A percentile compares a stretch with the other conserved stretches of the same genome.
phyloP scores from a whole-genome alignment of 2,329 filamentous ascomycete genomes.

The Aspergillus glaucus region DNA sequence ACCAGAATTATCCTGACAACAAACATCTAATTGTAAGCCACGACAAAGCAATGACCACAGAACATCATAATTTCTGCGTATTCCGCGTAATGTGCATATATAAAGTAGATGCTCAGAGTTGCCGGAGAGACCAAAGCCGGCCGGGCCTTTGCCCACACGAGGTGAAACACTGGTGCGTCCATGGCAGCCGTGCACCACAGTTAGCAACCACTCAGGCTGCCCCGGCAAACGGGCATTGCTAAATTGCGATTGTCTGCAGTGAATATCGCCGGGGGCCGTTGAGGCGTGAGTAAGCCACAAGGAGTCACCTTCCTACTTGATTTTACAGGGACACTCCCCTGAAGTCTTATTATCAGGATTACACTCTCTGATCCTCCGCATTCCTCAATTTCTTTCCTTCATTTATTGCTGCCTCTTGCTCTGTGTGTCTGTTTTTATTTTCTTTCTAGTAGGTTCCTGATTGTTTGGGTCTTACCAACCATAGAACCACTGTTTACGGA shows the following conservation, averaged over 20 bases:
- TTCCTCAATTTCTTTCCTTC: background rate
- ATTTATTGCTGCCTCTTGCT: background rate
- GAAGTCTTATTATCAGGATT: background rate
- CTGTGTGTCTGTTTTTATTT: background rate
- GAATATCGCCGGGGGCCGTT: background rate
- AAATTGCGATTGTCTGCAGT: constrained; percentile 2
- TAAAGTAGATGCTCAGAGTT: constrained; percentile 8
- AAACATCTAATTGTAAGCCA: no score
- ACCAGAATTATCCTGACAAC: no score
- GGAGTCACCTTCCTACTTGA: background rate
- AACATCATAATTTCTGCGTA: no score
- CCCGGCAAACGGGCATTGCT: no score
- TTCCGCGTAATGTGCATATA: no score
- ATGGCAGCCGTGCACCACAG: background rate
- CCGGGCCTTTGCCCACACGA: background rate
- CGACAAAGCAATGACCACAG: no score
- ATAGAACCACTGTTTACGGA: background rate
- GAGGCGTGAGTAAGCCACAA: background rate
- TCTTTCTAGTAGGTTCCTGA: background rate
- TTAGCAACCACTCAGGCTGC: no score
- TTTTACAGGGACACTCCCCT: background rate
- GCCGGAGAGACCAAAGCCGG: constrained; percentile 14
- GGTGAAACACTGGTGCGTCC: constrained; percentile 11
- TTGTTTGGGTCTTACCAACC: background rate
- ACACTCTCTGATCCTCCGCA: background rate